Percentiles rank a stretch among this genome's conserved stretches.
Conservation (phyloP, 164 flowering plant species). For the Buxus sempervirens region DNA sequence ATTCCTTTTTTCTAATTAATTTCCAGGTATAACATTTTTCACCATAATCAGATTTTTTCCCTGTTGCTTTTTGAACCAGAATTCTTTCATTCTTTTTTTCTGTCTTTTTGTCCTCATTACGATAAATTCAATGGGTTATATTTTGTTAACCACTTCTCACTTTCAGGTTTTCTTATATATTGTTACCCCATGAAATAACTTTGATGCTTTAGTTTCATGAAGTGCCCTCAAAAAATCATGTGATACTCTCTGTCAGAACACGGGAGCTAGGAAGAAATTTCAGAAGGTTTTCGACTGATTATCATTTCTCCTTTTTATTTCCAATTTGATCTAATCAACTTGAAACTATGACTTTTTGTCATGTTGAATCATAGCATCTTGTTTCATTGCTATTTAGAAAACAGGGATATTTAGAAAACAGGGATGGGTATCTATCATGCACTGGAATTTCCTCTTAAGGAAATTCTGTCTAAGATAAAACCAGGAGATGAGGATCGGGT, state of each 20-base stretch:
- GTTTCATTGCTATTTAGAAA: not conserved
- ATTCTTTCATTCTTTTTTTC: too few species aligned
- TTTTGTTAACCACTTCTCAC: not conserved
- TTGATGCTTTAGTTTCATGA: not conserved
- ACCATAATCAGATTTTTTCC: too few species aligned
- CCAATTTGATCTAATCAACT: not conserved
- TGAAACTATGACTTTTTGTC: not conserved
- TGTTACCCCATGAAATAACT: not conserved
- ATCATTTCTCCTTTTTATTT: not conserved
- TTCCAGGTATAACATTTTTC: too few species aligned
- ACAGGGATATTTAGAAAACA: not conserved
- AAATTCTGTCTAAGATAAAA: slow-evolving; percentile 48
- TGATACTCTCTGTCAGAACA: not conserved
- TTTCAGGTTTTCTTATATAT: not conserved
- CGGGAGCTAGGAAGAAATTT: not conserved
- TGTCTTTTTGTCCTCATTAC: too few species aligned
- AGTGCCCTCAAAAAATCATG: not conserved
- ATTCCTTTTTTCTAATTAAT: too few species aligned
- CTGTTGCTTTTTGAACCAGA: too few species aligned
- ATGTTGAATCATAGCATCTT: not conserved
- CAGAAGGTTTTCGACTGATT: not conserved
- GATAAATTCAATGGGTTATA: not conserved
- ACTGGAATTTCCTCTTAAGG: slow-evolving; percentile 44
- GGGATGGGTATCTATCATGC: slow-evolving; percentile 31
- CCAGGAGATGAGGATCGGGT: slow-evolving; percentile 55